A percentile compares a stretch with the other conserved stretches of the same genome.
Conservation (phyloP, 148 eudicot species). For the Tetragonia tetragonoides region DNA sequence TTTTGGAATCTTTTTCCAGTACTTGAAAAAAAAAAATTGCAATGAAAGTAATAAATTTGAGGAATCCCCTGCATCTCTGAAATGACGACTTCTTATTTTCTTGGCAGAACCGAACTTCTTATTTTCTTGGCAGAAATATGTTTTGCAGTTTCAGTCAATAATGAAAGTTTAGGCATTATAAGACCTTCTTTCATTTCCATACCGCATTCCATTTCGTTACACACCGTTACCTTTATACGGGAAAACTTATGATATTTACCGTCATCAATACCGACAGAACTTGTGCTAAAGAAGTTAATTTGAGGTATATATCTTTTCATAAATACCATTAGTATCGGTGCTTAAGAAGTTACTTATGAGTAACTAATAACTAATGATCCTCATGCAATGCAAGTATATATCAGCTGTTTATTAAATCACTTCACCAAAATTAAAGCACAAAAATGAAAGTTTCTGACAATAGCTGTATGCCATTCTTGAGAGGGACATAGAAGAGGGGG, state of each 20-base stretch:
- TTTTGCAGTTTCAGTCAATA: slow-evolving; percentile 5
- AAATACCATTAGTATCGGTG: no score
- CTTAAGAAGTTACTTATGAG: background rate
- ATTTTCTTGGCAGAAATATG: slow-evolving; percentile 17
- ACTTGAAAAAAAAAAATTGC: background rate
- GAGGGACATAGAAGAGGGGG: background rate
- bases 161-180: slow-evolving; percentile 13
- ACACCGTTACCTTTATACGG: no score
- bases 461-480: slow-evolving; percentile 27
- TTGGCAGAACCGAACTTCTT: slow-evolving; percentile 22
- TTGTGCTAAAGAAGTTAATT: no score
- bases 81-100: slow-evolving; percentile 17
- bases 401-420: slow-evolving; percentile 18
- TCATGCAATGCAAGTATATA: slow-evolving; percentile 15
- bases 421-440: slow-evolving; percentile 7
- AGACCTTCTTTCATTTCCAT: background rate
- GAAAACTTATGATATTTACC: no score
- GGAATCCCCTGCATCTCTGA: slow-evolving; percentile 18
- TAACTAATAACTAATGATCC: background rate
- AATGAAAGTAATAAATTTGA: background rate
- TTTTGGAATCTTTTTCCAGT: background rate
- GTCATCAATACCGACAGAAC: no score
- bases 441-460: slow-evolving; percentile 12
- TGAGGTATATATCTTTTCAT: no score
- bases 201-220: no score